Evolutionary conservation across 352 stramenopile species (phyloP).

Genomic region (Globisporangium cederbergense): DNA sequence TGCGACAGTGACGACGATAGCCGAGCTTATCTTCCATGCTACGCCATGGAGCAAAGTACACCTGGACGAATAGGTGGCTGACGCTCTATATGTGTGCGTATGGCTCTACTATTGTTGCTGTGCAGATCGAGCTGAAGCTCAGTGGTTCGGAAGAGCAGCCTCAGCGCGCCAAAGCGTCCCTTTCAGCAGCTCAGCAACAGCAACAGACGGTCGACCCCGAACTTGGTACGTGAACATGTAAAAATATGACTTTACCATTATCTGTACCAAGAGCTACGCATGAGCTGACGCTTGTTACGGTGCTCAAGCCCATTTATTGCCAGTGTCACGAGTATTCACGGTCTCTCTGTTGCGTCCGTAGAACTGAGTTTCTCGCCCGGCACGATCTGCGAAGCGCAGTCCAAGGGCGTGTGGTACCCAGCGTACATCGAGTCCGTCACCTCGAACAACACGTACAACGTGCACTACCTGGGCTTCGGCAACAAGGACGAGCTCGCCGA

Average conservation of each 20-base stretch:
- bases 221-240: conserved; percentile 1
- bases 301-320: not conserved
- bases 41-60: no score
- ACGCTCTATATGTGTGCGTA: not conserved
- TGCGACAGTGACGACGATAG: conserved; percentile 14
- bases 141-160: conserved; percentile 2
- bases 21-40: not conserved
- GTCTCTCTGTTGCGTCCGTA: conserved; percentile 11
- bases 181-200: not conserved
- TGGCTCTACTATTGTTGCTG: not conserved
- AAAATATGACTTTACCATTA: not conserved
- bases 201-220: not conserved
- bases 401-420: conserved; percentile 71
- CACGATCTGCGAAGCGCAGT: conserved; percentile 51
- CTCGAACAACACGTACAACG: conserved; percentile 52
- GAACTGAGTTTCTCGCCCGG: conserved; percentile 44
- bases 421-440: conserved; percentile 57
- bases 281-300: not conserved
- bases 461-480: conserved; percentile 73
- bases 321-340: not conserved
- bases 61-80: not conserved
- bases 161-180: not conserved
- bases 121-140: conserved; percentile 28
- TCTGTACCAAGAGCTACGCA: not conserved
- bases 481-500: conserved; percentile 50